Percentiles rank a stretch among this genome's conserved stretches.
Evolutionary conservation across 2,329 filamentous ascomycete species (phyloP).

Genomic region (Colletotrichum sidae): DNA sequence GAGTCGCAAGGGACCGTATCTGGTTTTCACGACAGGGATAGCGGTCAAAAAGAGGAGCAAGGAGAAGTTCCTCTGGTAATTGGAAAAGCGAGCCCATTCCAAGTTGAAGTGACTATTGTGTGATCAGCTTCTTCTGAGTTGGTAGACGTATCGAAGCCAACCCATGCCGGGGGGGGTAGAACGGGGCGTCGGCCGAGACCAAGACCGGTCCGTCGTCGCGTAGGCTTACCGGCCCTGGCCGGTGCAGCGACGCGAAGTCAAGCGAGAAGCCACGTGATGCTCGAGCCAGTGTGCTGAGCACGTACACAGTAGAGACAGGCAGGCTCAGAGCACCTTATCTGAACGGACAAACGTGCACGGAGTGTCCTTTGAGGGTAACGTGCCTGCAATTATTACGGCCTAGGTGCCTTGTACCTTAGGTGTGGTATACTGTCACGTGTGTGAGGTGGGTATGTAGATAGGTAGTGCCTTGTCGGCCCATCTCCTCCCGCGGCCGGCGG

Average conservation of each 20-base stretch:
- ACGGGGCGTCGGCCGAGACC: slow-evolving; percentile 20
- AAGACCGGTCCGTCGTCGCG: slow-evolving; percentile 1
- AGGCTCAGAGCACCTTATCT: no score
- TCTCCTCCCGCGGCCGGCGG: slow-evolving; percentile 7
- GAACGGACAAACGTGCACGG: no score
- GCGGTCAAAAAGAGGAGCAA: slow-evolving; percentile 56
- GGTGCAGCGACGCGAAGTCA: slow-evolving; percentile 31
- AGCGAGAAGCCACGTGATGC: slow-evolving; percentile 2
- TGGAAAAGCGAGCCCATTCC: slow-evolving; percentile 57
- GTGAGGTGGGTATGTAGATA: no score
- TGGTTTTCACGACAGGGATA: slow-evolving; percentile 71
- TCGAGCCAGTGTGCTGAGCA: no score
- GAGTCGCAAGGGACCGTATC: slow-evolving; percentile 67
- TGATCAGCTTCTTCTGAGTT: no score
- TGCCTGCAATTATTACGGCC: no score
- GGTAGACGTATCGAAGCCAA: no score
- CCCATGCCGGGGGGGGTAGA: neutral
- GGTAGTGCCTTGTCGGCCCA: neutral
- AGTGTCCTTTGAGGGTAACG: no score
- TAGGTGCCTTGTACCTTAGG: no score
- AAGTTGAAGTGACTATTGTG: neutral
- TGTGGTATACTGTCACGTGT: no score
- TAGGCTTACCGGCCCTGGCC: neutral
- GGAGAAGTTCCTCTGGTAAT: slow-evolving; percentile 63
- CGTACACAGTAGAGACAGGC: no score